Percentiles rank a stretch among this genome's conserved stretches.
Conservation (phyloP, 2,329 filamentous ascomycete species). For the Pestalotiopsis sp. region DNA sequence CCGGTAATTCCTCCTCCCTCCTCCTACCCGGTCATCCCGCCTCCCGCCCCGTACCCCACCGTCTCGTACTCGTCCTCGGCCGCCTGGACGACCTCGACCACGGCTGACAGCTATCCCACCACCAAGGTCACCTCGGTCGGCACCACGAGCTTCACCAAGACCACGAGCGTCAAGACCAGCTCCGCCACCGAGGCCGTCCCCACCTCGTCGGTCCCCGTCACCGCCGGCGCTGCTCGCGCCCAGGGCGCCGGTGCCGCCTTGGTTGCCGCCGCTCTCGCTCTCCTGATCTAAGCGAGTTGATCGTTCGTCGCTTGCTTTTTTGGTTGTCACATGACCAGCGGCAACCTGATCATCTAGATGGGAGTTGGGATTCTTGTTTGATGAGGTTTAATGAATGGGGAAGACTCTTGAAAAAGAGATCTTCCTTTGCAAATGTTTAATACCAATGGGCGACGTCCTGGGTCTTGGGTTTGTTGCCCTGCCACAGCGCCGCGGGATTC, state of each 20-base stretch:
- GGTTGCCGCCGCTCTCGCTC: slow-evolving; percentile 7
- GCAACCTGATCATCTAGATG: too few relatives aligned
- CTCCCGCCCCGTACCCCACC: neutral
- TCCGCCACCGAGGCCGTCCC: neutral
- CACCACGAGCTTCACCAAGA: slow-evolving; percentile 2
- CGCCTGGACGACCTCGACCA: neutral
- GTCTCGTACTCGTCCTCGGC: neutral
- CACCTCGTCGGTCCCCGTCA: slow-evolving; percentile 4
- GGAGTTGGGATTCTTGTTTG: neutral
- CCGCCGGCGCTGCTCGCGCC: slow-evolving; percentile 12
- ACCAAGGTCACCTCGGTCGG: neutral
- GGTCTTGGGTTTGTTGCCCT: too few relatives aligned
- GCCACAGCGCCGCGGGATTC: too few relatives aligned
- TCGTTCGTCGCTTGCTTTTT: neutral
- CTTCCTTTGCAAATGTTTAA: neutral
- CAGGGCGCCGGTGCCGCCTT: slow-evolving; percentile 7
- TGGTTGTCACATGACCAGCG: neutral
- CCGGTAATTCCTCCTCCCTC: neutral
- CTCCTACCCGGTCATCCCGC: neutral
- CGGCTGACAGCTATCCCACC: neutral
- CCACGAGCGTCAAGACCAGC: neutral
- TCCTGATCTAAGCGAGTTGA: slow-evolving; percentile 7
- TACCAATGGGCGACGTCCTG: neutral
- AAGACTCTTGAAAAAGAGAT: neutral
- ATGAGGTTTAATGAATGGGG: neutral